Conservation (phyloP, 495 filamentous ascomycete genomes). For the Penicillium paxilli region DNA sequence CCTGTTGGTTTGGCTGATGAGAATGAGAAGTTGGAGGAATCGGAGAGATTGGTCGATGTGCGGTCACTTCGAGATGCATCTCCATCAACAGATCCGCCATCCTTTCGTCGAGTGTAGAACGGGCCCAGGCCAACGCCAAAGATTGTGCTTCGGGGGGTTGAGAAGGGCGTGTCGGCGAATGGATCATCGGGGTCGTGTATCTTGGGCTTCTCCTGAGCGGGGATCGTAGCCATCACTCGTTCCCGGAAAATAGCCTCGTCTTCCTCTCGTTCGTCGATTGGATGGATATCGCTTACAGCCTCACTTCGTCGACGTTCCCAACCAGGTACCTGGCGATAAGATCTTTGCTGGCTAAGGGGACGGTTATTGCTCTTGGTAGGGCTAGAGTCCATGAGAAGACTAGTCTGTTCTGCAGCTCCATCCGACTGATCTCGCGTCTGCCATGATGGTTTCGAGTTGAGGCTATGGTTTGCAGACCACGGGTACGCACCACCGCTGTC, state of each 20-base stretch:
- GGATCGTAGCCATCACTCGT: constrained; percentile 25
- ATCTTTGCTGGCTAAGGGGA: constrained; percentile 6
- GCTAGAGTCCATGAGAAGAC: constrained; percentile 55
- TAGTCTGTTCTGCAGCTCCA: constrained; percentile 50
- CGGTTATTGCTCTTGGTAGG: constrained; percentile 49
- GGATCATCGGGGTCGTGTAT: constrained; percentile 27
- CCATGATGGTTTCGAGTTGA: constrained; percentile 23
- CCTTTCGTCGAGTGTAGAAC: constrained; percentile 27
- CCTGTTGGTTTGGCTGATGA: constrained; percentile 21
- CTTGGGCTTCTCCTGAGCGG: constrained; percentile 9
- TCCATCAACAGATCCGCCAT: constrained; percentile 11
- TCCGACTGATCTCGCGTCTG: constrained; percentile 26
- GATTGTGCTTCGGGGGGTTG: constrained; percentile 31
- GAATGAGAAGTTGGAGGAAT: constrained; percentile 41
- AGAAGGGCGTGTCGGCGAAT: constrained; percentile 25
- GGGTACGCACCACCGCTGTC: constrained; percentile 29
- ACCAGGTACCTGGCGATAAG: constrained; percentile 23
- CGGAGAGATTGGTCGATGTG: constrained; percentile 58
- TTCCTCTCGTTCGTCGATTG: constrained; percentile 75
- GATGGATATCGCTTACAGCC: constrained; percentile 55
- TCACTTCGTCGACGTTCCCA: constrained; percentile 49
- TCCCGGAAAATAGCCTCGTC: constrained; percentile 41
- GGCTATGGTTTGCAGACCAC: constrained; percentile 38
- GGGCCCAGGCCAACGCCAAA: constrained; percentile 29
- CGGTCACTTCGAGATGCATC: constrained; percentile 52